Base-by-base conservation (phyloP, 2,329 filamentous ascomycete genomes). In the Trichoderma sp. region DNA sequence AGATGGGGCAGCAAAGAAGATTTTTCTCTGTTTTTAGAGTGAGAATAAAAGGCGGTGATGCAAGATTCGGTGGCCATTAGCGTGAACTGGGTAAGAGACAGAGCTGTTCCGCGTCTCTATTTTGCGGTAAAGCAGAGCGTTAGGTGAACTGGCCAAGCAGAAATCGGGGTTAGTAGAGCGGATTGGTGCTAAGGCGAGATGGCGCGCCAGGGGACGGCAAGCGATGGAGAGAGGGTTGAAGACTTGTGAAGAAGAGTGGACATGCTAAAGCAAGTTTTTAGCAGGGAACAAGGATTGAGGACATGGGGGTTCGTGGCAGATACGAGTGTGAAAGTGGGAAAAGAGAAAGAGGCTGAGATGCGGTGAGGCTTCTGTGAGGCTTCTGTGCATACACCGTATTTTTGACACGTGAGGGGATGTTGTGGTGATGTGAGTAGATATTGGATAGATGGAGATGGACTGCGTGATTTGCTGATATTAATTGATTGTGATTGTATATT, bases 341-440 rank as follows among this genome's bases (percentile, higher is more conserved):
- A 38, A 21, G 9, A 41, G n/a, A 41, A 27, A 45, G 64, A 66
- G 64, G 27, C 16, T 29, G 38, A 29, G 56, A 63, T 71, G 68
- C 38, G 59, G 67, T 71, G 67, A 71, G 69, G 56, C 53, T 72
- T 72, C 69, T 72, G 69, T 60, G 41, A 72, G 56, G 69, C 69
- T 72, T 72, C 69, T 16, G 69, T 72, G 69, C 69, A 72, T 72
- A 72, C 69, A 72, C 69, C 69, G 69, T 72, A 64, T 53, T 72
- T 63, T 41, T 29, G 35, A 71, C 68, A 71, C 67, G 67, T 60
- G 67, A 60, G n/a, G 53, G 16, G 27, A 14, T 35, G 8, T 3
- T 53, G 45, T 50, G 18, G 4, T 50, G 18, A n/a, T 50, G 8
- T 50, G 41, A 9, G 41, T 45, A 45, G 41, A n/a, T 50, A 50